Percentiles rank a stretch among this genome's conserved stretches.
These are phyloP conservation scores for Nowakowskiella sp. DNA, from an alignment of 192 early-diverging fungal species.

Conservation along the genomic window DNA sequence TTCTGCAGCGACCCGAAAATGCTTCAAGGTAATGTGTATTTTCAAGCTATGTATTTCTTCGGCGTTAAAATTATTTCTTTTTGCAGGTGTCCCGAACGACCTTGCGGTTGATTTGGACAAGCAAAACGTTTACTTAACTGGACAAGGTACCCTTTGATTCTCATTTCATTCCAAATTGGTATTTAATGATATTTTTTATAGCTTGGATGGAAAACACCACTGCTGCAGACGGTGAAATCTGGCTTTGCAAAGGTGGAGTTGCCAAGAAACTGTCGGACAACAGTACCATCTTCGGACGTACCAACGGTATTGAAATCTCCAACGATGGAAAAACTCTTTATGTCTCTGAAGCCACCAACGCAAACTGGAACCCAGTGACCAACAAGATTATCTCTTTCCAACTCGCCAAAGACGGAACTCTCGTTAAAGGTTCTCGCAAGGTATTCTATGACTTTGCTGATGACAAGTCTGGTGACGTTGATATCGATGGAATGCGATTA, in stretches of 20 bases:
- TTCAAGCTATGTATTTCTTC: conserved; percentile 3
- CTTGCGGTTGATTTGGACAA: conserved; percentile 25
- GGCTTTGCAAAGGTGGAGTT: conserved; percentile 37
- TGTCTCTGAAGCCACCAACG: conserved; percentile 43
- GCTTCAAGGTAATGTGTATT: conserved; percentile 8
- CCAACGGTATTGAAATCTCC: conserved; percentile 51
- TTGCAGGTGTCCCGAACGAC: conserved; percentile 36
- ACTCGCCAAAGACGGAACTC: conserved; percentile 2
- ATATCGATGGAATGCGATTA: conserved; percentile 50
- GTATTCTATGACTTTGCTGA: conserved; percentile 14
- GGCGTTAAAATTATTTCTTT: conserved; percentile 4
- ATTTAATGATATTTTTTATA: conserved; percentile 35
- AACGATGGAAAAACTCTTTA: conserved; percentile 47
- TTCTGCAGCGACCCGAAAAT: conserved; percentile 12
- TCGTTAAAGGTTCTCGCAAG: neutral
- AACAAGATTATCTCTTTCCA: conserved; percentile 41
- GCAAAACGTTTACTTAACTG: neutral
- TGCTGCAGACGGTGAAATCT: conserved; percentile 39
- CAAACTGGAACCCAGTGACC: too few relatives aligned
- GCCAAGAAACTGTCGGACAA: conserved; percentile 19
- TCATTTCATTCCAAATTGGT: too few relatives aligned
- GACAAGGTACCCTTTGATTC: conserved; percentile 12
- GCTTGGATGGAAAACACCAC: conserved; percentile 26
- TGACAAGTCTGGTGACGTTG: conserved; percentile 22
- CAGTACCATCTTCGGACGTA: conserved; percentile 28